phyloP scores from a whole-genome alignment of 2,329 filamentous ascomycete species.

The Dryadomyces sulphureus region DNA sequence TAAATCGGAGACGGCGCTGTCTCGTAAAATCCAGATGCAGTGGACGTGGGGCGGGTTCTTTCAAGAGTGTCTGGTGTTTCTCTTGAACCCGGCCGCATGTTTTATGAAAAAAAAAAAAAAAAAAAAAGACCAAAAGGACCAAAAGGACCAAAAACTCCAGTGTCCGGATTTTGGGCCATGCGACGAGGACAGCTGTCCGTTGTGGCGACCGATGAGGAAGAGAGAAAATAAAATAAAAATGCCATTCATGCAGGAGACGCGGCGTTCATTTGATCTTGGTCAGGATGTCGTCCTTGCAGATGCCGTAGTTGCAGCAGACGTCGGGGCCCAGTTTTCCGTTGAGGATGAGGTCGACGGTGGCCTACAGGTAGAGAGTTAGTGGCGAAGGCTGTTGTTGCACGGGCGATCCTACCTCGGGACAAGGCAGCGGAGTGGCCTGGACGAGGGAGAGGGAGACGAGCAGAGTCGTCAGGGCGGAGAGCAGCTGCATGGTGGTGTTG shows the following conservation, averaged over 20 bases:
- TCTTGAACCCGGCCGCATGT: neutral
- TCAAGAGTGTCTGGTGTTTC: neutral
- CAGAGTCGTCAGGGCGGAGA: constrained; percentile 9
- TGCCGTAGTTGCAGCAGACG: constrained; percentile 38
- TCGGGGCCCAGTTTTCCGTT: constrained; percentile 30
- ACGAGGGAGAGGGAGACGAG: constrained; percentile 15
- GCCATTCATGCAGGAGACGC: no score
- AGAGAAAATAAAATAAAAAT: no score
- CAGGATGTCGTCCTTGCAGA: constrained; percentile 34
- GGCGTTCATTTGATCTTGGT: constrained; percentile 12
- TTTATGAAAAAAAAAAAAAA: neutral
- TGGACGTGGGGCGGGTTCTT: neutral
- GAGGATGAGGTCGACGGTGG: constrained; percentile 26
- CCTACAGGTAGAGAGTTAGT: constrained; percentile 16
- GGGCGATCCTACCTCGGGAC: constrained; percentile 25
- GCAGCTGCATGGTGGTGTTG: neutral
- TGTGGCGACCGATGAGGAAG: no score
- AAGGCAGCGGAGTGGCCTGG: constrained; percentile 21
- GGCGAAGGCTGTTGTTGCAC: neutral
- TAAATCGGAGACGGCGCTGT: no score
- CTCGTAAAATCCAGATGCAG: neutral
- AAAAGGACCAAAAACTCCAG: neutral
- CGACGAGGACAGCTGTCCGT: no score
- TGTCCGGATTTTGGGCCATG: no score
- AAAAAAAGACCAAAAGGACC: neutral